phyloP scores from a whole-genome alignment of 2,329 filamentous ascomycete genomes.

The Aspergillus hiratsukae region DNA sequence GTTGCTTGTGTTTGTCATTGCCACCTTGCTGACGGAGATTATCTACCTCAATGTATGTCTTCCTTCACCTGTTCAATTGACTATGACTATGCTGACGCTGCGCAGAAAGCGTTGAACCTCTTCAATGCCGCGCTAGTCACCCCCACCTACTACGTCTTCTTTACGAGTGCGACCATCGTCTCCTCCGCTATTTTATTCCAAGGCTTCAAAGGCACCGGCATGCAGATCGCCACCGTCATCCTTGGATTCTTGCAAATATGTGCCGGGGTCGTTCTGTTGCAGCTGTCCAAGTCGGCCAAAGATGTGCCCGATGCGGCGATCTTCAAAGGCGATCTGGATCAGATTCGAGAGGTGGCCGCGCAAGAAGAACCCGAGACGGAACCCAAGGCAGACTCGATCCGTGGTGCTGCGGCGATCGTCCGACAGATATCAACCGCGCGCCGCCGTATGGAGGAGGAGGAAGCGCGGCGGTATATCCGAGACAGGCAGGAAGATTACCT shows the following conservation, averaged over 20 bases:
- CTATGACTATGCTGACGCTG: conserved; percentile 2
- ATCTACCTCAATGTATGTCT: conserved; percentile 88
- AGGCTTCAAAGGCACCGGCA: conserved; percentile 82
- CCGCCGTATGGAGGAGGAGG: conserved; percentile 72
- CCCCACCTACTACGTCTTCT: conserved; percentile 97
- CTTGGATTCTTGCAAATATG: conserved; percentile 94
- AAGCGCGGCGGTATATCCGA: conserved; percentile 71
- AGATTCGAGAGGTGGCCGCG: conserved; percentile 91
- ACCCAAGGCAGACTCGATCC: conserved; percentile 92
- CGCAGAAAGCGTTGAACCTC: conserved; percentile 92
- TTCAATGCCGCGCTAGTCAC: conserved; percentile 97
- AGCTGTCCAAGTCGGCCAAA: conserved; percentile 97
- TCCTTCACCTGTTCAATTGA: background rate
- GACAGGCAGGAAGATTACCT: conserved; percentile 70
- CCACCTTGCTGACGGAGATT: conserved; percentile 88
- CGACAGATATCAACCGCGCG: conserved; percentile 73
- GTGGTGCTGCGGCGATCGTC: conserved; percentile 82
- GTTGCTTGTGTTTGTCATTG: conserved; percentile 80
- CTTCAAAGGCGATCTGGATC: conserved; percentile 87
- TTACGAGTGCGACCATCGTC: conserved; percentile 91
- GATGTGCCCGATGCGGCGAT: conserved; percentile 92
- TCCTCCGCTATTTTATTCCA: conserved; percentile 89
- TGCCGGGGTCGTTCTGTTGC: conserved; percentile 82
- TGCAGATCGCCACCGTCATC: conserved; percentile 80
- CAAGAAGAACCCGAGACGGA: conserved; percentile 95